Conservation (phyloP, 208 protist species). For the Acanthamoeba triangularis region DNA sequence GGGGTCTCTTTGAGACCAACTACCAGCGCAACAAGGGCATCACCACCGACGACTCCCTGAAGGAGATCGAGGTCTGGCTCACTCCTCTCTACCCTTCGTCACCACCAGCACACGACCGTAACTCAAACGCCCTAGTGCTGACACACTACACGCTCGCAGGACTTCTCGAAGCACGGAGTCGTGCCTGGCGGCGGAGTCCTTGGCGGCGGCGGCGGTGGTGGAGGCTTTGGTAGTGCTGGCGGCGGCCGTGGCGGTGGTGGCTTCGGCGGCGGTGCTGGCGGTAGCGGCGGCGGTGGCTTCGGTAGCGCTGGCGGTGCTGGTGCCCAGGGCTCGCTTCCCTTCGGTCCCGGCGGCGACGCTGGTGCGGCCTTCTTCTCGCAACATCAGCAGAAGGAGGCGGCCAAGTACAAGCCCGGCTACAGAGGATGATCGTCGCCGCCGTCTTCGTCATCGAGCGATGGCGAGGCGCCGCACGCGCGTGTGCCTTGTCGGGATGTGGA, state of each 20-base stretch:
- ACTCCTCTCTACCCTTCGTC: not conserved
- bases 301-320: not conserved
- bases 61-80: conserved; percentile 63
- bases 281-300: not conserved
- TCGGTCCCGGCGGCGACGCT: conserved; percentile 69
- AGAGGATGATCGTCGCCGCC: not conserved
- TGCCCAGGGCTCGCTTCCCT: not conserved
- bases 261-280: not conserved
- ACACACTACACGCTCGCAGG: not conserved
- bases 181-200: not conserved
- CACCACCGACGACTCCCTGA: conserved; percentile 65
- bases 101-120: not conserved
- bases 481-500: not conserved
- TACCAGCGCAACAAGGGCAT: conserved; percentile 79
- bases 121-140: not conserved
- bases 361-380: conserved; percentile 73
- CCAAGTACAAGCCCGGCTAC: conserved; percentile 78
- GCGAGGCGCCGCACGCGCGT: not conserved
- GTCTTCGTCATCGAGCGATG: not conserved
- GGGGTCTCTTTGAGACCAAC: conserved; percentile 77
- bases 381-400: conserved; percentile 74
- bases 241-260: conserved; percentile 12
- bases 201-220: not conserved
- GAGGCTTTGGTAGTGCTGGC: conserved; percentile 38
- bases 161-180: conserved; percentile 64